A percentile compares a stretch with the other conserved stretches of the same genome.
Evolutionary conservation across 306 rosid species (phyloP).

Genomic region (Quercus parvula): DNA sequence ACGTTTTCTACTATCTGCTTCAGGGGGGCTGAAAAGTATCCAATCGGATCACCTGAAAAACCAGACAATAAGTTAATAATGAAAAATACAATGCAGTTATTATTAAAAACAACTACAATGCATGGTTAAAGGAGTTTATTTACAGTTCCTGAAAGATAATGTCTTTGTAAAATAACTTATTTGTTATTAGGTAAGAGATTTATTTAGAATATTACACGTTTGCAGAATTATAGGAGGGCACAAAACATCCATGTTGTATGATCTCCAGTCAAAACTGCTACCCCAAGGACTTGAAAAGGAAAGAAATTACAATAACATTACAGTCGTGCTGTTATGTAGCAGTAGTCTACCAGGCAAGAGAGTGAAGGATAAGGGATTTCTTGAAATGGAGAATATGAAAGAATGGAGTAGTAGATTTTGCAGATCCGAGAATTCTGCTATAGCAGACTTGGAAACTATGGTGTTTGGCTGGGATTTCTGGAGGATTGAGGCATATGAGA

Average conservation of each 20-base stretch:
- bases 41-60: conserved; percentile 66
- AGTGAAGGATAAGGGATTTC: no score
- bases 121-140: not conserved
- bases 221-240: not conserved
- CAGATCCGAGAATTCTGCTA: no score
- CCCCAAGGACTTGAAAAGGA: not conserved
- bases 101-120: not conserved
- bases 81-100: not conserved
- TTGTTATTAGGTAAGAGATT: not conserved
- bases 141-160: not conserved
- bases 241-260: not conserved
- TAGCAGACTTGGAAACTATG: no score
- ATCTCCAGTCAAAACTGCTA: not conserved
- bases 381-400: no score
- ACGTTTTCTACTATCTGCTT: conserved; percentile 53
- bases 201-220: not conserved
- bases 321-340: not conserved
- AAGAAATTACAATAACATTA: not conserved
- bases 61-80: conserved; percentile 11
- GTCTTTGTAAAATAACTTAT: not conserved
- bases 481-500: no score
- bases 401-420: no score
- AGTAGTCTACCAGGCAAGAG: no score
- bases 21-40: conserved; percentile 77
- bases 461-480: no score